These are phyloP conservation scores for Phytopythium helicoides DNA, from an alignment of 352 stramenopile species.

Conservation along the genomic window DNA sequence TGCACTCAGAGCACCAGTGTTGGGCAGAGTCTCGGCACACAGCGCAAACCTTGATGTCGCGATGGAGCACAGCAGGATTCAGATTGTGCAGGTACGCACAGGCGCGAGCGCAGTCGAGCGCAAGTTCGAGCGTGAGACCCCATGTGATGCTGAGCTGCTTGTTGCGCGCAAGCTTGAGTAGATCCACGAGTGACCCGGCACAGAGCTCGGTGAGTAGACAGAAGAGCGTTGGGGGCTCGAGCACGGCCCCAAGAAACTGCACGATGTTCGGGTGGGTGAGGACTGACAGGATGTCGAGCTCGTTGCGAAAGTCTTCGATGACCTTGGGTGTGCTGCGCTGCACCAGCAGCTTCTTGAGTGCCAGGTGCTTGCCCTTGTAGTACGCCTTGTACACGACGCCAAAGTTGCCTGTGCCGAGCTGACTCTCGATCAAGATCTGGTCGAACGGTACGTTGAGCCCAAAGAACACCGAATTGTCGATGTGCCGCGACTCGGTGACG, in stretches of 20 bases:
- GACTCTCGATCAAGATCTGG: slow-evolving; percentile 62
- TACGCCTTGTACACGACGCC: slow-evolving; percentile 78
- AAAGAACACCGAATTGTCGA: slow-evolving; percentile 66
- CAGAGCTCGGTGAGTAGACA: slow-evolving; percentile 77
- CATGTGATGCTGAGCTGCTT: slow-evolving; percentile 72
- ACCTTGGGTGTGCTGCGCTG: slow-evolving; percentile 57
- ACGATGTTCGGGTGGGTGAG: slow-evolving; percentile 79
- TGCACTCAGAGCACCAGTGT: too few species aligned
- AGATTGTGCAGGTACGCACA: slow-evolving; percentile 67
- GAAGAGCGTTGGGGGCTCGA: slow-evolving; percentile 56
- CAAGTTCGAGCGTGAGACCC: slow-evolving; percentile 69
- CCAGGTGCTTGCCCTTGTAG: slow-evolving; percentile 72
- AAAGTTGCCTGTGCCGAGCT: slow-evolving; percentile 73
- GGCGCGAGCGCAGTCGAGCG: slow-evolving; percentile 59
- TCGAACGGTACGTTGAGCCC: slow-evolving; percentile 62
- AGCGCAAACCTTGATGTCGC: slow-evolving; percentile 59
- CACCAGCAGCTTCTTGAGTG: slow-evolving; percentile 62
- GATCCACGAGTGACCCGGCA: slow-evolving; percentile 56
- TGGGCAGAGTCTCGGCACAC: too few species aligned
- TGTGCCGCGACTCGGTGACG: slow-evolving; percentile 54
- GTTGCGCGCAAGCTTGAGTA: slow-evolving; percentile 67
- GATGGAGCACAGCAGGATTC: slow-evolving; percentile 59
- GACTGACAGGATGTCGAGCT: slow-evolving; percentile 81
- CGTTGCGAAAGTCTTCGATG: slow-evolving; percentile 72
- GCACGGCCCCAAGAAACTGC: slow-evolving; percentile 72